Conservation (phyloP, 306 rosid genomes). For the Ormosia semicastrata region DNA sequence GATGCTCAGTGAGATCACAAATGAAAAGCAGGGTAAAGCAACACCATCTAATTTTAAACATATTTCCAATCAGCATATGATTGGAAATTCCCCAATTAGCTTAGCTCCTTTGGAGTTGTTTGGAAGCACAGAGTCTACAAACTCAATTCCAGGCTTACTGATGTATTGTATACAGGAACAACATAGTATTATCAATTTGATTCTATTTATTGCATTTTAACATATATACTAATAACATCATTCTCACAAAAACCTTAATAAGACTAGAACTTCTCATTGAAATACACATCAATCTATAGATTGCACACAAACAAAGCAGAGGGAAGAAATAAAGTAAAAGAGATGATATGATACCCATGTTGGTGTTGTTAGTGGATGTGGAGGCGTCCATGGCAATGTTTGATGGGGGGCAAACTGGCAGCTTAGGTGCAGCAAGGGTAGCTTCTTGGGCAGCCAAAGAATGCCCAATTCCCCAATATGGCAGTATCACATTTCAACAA, state of each 20-base stretch:
- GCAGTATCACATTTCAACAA: too few species aligned
- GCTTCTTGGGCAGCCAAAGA: constrained; percentile 83
- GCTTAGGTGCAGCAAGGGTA: too few species aligned
- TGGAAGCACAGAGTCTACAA: background rate
- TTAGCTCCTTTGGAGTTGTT: background rate
- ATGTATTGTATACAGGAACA: background rate
- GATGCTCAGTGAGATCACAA: background rate
- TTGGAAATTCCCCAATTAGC: background rate
- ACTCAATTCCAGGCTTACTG: background rate
- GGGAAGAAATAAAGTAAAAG: background rate
- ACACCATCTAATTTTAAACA: background rate
- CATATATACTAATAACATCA: too few species aligned
- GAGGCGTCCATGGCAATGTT: constrained; percentile 51
- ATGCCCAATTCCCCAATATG: too few species aligned
- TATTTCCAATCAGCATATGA: background rate
- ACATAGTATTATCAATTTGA: background rate
- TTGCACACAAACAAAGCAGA: background rate
- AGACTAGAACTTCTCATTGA: background rate
- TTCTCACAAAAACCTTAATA: background rate
- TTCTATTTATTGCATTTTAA: background rate
- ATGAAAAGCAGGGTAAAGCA: background rate
- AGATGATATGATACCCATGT: constrained; percentile 43
- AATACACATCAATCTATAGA: background rate
- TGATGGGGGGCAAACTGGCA: constrained; percentile 48
- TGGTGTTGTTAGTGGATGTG: constrained; percentile 19